Evolutionary conservation across 1,139 yeast species (phyloP).

Genomic region (Geotrichum reessii): DNA sequence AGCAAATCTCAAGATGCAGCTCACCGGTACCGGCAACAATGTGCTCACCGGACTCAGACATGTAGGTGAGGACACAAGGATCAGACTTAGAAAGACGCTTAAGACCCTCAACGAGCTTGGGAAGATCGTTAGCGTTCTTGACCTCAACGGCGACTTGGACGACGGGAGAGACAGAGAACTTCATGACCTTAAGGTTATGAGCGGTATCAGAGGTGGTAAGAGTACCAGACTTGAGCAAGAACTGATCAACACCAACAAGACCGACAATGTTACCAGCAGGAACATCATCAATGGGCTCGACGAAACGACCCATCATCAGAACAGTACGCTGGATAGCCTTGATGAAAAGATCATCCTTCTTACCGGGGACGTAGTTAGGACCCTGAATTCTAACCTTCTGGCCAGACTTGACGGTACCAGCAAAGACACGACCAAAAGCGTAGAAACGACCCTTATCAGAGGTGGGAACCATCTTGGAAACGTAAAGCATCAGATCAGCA

Average conservation of each 20-base stretch:
- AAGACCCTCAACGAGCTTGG: constrained; percentile 99
- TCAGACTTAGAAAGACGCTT: constrained; percentile 99
- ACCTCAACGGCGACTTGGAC: constrained; percentile 99
- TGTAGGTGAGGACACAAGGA: constrained; percentile 90
- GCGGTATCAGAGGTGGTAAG: constrained; percentile 94
- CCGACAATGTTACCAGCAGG: constrained; percentile 99
- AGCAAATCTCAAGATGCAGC: constrained; percentile 97
- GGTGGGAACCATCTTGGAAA: constrained; percentile 99
- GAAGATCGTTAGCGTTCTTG: constrained; percentile 98
- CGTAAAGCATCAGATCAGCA: constrained; percentile 98
- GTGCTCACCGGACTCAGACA: constrained; percentile 97
- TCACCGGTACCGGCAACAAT: constrained; percentile 99
- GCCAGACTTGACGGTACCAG: constrained; percentile 99
- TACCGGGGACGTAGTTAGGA: constrained; percentile 98
- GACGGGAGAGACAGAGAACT: constrained; percentile 99
- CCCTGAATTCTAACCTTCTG: constrained; percentile 99
- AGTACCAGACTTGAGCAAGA: constrained; percentile 99
- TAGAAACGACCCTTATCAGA: constrained; percentile 99
- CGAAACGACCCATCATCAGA: constrained; percentile 98
- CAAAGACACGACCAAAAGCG: constrained; percentile 99
- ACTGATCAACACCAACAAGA: constrained; percentile 99
- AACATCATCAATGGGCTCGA: constrained; percentile 98
- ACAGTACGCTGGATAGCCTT: constrained; percentile 99
- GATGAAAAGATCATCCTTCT: constrained; percentile 94
- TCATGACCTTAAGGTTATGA: constrained; percentile 99